phyloP scores from a whole-genome alignment of 1,139 yeast species.

The Maudiozyma humilis region DNA sequence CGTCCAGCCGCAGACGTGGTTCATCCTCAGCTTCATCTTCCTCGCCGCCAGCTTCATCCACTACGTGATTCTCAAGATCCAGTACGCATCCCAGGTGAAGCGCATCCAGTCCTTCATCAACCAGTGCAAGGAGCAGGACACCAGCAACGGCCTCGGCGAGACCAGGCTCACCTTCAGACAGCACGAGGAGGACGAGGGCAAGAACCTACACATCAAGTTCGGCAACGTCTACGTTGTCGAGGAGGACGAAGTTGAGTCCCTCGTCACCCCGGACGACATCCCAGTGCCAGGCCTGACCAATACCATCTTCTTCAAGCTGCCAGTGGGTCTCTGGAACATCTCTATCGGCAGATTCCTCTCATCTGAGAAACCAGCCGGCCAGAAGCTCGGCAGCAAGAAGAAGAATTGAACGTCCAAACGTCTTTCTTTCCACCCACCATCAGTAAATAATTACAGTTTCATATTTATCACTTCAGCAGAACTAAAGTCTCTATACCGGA shows the following conservation, averaged over 20 bases:
- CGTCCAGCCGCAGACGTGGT: slow-evolving; percentile 37
- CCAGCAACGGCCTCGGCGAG: slow-evolving; percentile 44
- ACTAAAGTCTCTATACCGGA: no score
- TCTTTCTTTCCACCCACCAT: no score
- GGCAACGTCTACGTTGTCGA: slow-evolving; percentile 68
- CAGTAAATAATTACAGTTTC: background rate
- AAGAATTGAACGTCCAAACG: background rate
- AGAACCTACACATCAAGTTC: slow-evolving; percentile 54
- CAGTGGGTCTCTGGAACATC: slow-evolving; percentile 12
- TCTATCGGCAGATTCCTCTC: slow-evolving; percentile 34
- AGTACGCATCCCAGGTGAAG: slow-evolving; percentile 51
- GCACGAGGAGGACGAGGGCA: slow-evolving; percentile 41
- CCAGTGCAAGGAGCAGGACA: slow-evolving; percentile 50
- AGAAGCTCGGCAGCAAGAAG: slow-evolving; percentile 1
- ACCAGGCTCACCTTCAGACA: slow-evolving; percentile 28
- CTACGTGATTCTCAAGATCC: slow-evolving; percentile 46
- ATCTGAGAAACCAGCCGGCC: background rate
- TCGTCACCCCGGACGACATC: slow-evolving; percentile 28
- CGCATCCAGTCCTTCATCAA: slow-evolving; percentile 47
- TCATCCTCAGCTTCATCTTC: slow-evolving; percentile 43
- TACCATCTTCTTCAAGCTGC: slow-evolving; percentile 44
- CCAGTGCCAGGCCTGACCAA: slow-evolving; percentile 46
- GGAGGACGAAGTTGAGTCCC: slow-evolving; percentile 36
- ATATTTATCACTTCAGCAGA: no score
- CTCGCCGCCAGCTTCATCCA: slow-evolving; percentile 52